Evolutionary conservation across 352 stramenopile genomes (phyloP), one percentile per base, ranked within the genome.

Genomic region (Phytophthora foliorum): DNA sequence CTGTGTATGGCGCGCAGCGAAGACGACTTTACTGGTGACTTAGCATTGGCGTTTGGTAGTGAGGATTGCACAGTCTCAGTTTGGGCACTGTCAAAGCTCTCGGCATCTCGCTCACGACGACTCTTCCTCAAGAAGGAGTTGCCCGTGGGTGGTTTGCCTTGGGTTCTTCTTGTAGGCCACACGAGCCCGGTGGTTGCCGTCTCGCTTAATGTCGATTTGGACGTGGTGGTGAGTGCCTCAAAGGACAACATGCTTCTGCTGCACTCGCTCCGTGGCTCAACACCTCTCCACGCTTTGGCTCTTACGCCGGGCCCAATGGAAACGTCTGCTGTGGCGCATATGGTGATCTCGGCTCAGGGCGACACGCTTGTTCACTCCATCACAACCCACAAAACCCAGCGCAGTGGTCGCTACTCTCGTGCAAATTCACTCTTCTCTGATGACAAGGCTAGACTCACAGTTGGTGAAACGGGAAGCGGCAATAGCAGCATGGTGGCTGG

Each of bases 121-220:
- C 85, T 95, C 63, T 95, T 95, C 63, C 69, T 90, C 10, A 96
- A 96, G 67, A 94, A 93, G 57, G 88, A 96, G 59, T 67, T 93
- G 6, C 86, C 87, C 4, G 85, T 96, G 2, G 88, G 88, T 31
- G 83, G 82, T 8, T 63, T 96, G 17, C 88, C 88, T 9, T 96
- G 88, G 88, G 86, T 94, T 57, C 55, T 94, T 22, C 61, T 96
- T 21, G 85, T 86, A 24, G 88, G 88, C 14, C 88, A 96, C 65
- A 92, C 81, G 19, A 90, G 74, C 45, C 88, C 88, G 25, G 88
- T 95, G 4, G 84, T 92, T n/a, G 76, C 84, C 19, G 88, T 95
- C 13, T 81, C 86, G 8, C 71, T 95, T 6, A 93, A 95, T 56
- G 88, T 94, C 14, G 84, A 94, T 50, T 58, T 96, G 16, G 88